Percentiles rank a stretch among this genome's conserved stretches.
Conservation (phyloP, 352 stramenopile species). For the Phytophthora idaei region DNA sequence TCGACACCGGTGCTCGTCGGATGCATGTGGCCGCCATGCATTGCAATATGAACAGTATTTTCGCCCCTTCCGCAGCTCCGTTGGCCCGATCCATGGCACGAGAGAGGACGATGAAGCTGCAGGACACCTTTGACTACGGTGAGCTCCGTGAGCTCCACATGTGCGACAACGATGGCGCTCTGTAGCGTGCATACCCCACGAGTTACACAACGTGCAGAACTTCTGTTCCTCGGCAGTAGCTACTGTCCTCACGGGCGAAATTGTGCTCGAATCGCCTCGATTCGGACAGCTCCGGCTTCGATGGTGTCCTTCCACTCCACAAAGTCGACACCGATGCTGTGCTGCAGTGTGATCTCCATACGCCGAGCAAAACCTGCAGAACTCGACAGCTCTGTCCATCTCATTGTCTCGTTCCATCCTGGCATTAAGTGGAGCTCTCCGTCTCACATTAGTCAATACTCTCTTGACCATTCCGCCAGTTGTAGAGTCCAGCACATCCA, state of each 20-base stretch:
- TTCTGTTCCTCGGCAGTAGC: constrained; percentile 34
- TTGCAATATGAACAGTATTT: constrained; percentile 71
- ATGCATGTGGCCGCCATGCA: constrained; percentile 54
- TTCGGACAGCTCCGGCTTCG: constrained; percentile 63
- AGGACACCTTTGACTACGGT: constrained; percentile 61
- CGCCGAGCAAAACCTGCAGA: constrained; percentile 72
- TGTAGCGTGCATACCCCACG: constrained; percentile 60
- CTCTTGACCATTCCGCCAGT: constrained; percentile 79
- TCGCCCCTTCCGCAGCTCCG: constrained; percentile 42
- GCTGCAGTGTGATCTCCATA: constrained; percentile 69
- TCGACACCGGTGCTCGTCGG: constrained; percentile 67
- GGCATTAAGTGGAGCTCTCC: constrained; percentile 49
- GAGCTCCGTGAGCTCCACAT: constrained; percentile 54
- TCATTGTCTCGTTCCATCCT: constrained; percentile 34
- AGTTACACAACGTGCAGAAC: constrained; percentile 68
- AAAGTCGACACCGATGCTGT: constrained; percentile 73
- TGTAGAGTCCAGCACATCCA: constrained; percentile 78
- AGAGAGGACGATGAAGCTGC: constrained; percentile 27
- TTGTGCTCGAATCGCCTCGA: constrained; percentile 10
- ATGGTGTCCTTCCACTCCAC: constrained; percentile 57
- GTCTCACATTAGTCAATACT: constrained; percentile 72
- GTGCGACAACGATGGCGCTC: constrained; percentile 64
- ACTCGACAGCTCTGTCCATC: constrained; percentile 52
- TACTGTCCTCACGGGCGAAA: neutral
- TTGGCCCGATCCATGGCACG: constrained; percentile 51